Base-by-base conservation (phyloP, 2,329 filamentous ascomycete species). In the Colletotrichum cordylinicola region DNA sequence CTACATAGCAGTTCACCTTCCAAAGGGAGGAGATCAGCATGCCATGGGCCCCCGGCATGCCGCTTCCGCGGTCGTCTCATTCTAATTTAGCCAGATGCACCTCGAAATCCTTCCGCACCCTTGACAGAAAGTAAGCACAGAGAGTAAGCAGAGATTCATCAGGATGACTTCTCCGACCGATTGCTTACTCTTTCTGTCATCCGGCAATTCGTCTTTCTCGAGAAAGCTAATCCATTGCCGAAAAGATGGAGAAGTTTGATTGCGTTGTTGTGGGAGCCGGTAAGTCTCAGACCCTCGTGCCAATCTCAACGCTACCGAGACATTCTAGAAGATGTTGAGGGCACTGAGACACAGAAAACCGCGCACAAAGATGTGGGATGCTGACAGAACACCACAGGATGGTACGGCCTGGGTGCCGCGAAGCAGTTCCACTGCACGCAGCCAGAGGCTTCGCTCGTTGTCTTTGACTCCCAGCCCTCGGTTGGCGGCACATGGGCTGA, bases 401-500 rank as follows among this genome's bases (percentile, higher is more conserved):
- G 85, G 85, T 87, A 87, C 80, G 93, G 93, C 24, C 85, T 94
- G 31, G 88, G 87, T 1, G 88, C 89, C 21, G 90, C 93, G 60
- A 93, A 93, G 82, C 90, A 91, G 24, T 92, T 91, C 80, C 88
- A 89, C 70, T 86, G 91, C 77, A 81, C 92, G 37, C 87, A 93
- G 77, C 92, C 92, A 2, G 81, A 85, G 18, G 85, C 87, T 64
- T 88, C 88, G 3, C 80, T 94, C n/a, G 84, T 88, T 2, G 80
- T 95, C 13, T 83, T 94, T 33, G 93, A 95, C 61, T 84, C 87
- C 6, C 87, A 88, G 12, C 81, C 86, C 16, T 89, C 90, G 0
- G 80, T 93, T 8, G 94, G 94, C 1, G 94, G 94, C 4, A 92
- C 92, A 16, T 96, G 94, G 94, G 90, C 92, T 8, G 86, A 90